phyloP scores from a whole-genome alignment of 2,329 filamentous ascomycete genomes.

The Aplosporella prunicola region DNA sequence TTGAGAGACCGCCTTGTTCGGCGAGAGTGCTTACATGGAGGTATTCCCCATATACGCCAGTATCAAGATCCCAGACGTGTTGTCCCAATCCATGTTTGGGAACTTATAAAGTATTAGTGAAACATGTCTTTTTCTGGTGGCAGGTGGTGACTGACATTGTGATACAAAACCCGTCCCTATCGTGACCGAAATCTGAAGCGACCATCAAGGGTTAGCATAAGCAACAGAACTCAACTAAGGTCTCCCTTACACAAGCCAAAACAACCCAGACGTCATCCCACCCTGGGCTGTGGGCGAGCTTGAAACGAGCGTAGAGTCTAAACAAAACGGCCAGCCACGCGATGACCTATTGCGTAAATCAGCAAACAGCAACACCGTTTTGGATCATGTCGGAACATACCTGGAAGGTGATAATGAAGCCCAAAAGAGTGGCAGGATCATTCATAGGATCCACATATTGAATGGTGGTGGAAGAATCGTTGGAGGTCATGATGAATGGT shows the following conservation, averaged over 20 bases:
- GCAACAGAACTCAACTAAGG: background rate
- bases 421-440: constrained; percentile 1
- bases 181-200: constrained; percentile 17
- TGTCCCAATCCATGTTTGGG: constrained; percentile 24
- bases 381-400: background rate
- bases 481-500: constrained; percentile 1
- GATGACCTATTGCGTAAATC: constrained; percentile 15
- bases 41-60: constrained; percentile 16
- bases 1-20: background rate
- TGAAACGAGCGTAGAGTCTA: constrained; percentile 23
- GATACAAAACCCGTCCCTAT: constrained; percentile 23
- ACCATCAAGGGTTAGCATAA: background rate
- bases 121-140: background rate
- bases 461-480: background rate
- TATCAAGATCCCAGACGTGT: constrained; percentile 20
- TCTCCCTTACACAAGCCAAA: constrained; percentile 17
- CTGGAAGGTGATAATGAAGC: constrained; percentile 2
- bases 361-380: too few relatives aligned
- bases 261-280: constrained; percentile 28
- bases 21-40: constrained; percentile 20
- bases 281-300: constrained; percentile 20
- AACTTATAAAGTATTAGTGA: constrained; percentile 25
- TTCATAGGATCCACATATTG: background rate
- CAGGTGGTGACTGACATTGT: constrained; percentile 19
- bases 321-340: constrained; percentile 21